Evolutionary conservation across 495 filamentous ascomycete genomes (phyloP), one percentile per base, ranked within the genome.

Genomic region (Trichocladium antarcticum): DNA sequence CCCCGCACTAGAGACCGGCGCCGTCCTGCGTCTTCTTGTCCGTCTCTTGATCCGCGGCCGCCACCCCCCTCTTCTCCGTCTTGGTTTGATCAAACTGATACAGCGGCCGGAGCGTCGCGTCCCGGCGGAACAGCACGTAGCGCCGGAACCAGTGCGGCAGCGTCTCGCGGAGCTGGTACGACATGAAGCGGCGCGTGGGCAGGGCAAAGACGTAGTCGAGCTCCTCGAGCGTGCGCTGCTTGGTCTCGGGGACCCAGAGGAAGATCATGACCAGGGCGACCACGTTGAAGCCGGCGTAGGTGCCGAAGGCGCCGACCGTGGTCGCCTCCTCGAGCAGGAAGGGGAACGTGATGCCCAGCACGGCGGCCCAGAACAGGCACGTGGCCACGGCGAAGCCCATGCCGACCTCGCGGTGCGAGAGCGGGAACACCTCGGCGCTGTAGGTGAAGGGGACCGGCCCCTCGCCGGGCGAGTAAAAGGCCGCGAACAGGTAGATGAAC

Each of bases 381-480:
- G 76, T 83, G 2, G 82, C 81, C 6, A 86, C 83, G 4, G 84
- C 74, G 67, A 80, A 82, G 1, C 73, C 74, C 84, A 88, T 88
- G 44, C 84, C 84, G 11, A 84, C 70, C 54, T 86, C 82, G 49
- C 84, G 77, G 61, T 87, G 82, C 3, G 75, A 81, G 0, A 87
- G 70, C 0, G 85, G 85, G 62, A 82, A 87, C 0, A 84, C 85
- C 59, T 90, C 85, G 37, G 85, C 85, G 12, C 76, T 80, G 65
- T 89, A 88, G 6, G 83, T 81, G 56, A 87, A 90, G 2, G 87
- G 85, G 0, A 90, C 85, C 6, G 87, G 87, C 0, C 87, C 87
- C 58, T 87, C 85, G 21, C 86, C 86, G 2, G 83, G 81, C 1
- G 80, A 83, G 64, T 87, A 88, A 57, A 85, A 85, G n/a, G 72